Evolutionary conservation across 108 stramenopile genomes (phyloP).

Genomic region (Craspedostauros australis): DNA sequence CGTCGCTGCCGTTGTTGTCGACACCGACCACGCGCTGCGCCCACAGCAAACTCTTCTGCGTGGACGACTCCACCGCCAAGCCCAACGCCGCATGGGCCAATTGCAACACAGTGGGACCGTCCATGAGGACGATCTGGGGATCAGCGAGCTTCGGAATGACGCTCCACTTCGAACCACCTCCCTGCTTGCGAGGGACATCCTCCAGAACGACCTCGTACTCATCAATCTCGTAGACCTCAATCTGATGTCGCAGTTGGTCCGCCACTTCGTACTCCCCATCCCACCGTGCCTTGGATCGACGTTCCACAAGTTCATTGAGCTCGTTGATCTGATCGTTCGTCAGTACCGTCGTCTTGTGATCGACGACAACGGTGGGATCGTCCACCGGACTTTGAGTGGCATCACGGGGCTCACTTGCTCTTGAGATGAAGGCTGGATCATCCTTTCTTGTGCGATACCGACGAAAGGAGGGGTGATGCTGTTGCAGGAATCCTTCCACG

Average conservation of each 20-base stretch:
- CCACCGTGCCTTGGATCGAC: conserved; percentile 46
- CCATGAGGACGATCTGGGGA: too few relatives aligned
- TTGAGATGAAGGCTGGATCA: too few relatives aligned
- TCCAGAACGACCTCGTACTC: conserved; percentile 30
- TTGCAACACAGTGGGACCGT: conserved; percentile 34
- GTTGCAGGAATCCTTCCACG: too few relatives aligned
- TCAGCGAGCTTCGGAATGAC: conserved; percentile 6
- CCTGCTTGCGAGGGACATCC: conserved; percentile 47
- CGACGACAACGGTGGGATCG: too few relatives aligned
- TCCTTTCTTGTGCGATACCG: too few relatives aligned
- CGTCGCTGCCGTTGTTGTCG: too few relatives aligned
- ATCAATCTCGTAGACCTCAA: conserved; percentile 17
- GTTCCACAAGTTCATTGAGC: conserved; percentile 22
- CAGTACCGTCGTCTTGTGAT: too few relatives aligned
- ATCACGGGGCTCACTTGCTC: too few relatives aligned
- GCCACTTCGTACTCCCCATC: conserved; percentile 44
- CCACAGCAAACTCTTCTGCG: too few relatives aligned
- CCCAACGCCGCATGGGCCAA: conserved; percentile 66
- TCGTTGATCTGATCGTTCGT: background rate
- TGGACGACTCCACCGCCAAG: conserved; percentile 34
- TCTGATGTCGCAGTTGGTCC: conserved; percentile 31
- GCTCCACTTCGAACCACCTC: conserved; percentile 55
- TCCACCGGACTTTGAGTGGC: too few relatives aligned
- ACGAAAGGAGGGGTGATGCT: too few relatives aligned
- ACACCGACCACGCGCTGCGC: too few relatives aligned